These are phyloP conservation scores for Cladophialophora carrionii DNA, from an alignment of 2,329 filamentous ascomycete genomes.

Conservation along the genomic window DNA sequence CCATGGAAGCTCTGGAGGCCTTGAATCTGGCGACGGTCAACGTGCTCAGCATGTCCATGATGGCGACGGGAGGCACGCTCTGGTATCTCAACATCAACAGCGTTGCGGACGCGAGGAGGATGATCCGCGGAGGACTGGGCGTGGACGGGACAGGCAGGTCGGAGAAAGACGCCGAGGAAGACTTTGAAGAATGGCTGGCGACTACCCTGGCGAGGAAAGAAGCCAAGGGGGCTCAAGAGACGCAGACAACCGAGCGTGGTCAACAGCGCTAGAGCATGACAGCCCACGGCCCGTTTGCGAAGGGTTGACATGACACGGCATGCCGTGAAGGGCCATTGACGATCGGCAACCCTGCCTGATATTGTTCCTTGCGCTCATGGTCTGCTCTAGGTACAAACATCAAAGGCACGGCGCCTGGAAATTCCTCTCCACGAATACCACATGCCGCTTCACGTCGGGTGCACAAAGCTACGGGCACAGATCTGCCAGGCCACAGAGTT, in stretches of 20 bases:
- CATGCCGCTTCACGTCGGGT: too few species aligned
- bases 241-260: conserved; percentile 30
- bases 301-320: background rate
- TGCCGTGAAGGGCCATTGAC: background rate
- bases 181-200: conserved; percentile 59
- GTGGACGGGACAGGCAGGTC: conserved; percentile 60
- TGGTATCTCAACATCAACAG: conserved; percentile 78
- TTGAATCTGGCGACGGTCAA: conserved; percentile 86
- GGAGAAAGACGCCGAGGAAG: conserved; percentile 56
- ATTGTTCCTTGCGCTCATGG: background rate
- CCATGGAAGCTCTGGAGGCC: conserved; percentile 77
- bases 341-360: background rate
- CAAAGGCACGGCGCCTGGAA: background rate
- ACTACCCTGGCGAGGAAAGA: conserved; percentile 55
- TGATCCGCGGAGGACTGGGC: conserved; percentile 61
- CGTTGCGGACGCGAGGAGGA: conserved; percentile 66
- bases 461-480: background rate
- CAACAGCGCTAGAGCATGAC: conserved; percentile 23
- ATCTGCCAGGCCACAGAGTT: background rate
- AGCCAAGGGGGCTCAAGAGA: conserved; percentile 35
- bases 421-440: too few species aligned
- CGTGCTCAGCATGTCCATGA: conserved; percentile 73
- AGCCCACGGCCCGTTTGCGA: background rate
- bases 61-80: conserved; percentile 71
- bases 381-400: background rate